phyloP scores from a whole-genome alignment of 495 filamentous ascomycete genomes.

The Aspergillus ellipticus region DNA sequence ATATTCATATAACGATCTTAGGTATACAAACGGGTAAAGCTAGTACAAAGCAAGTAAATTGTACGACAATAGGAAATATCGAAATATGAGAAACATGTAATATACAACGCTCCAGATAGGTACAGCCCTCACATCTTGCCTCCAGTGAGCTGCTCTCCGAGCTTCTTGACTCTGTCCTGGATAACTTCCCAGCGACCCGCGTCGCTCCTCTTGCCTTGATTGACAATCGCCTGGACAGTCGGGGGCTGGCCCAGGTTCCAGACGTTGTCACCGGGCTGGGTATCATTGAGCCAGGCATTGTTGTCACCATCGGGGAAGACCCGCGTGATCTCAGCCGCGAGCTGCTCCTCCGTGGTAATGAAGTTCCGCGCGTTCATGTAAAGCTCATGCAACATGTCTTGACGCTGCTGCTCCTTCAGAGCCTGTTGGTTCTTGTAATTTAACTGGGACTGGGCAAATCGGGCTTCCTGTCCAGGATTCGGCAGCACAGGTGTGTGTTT shows the following conservation, averaged over 20 bases:
- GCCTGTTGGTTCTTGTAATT: conserved; percentile 35
- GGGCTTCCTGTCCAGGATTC: conserved; percentile 45
- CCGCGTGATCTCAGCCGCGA: conserved; percentile 57
- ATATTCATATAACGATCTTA: not conserved
- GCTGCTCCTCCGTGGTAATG: conserved; percentile 59
- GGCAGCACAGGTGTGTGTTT: conserved; percentile 36
- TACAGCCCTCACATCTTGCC: conserved; percentile 53
- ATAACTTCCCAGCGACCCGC: conserved; percentile 40
- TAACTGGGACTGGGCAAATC: conserved; percentile 40
- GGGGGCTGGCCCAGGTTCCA: conserved; percentile 56
- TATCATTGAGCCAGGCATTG: conserved; percentile 44
- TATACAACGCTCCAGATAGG: conserved; percentile 17
- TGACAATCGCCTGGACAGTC: conserved; percentile 42
- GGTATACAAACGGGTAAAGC: conserved; percentile 13
- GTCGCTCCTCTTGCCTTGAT: conserved; percentile 30
- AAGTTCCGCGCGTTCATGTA: conserved; percentile 64
- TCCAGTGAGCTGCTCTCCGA: conserved; percentile 66
- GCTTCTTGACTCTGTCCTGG: conserved; percentile 56
- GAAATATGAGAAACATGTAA: conserved; percentile 12
- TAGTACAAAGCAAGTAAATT: conserved; percentile 5
- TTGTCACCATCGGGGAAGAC: conserved; percentile 55
- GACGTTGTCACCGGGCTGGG: conserved; percentile 45
- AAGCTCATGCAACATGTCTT: conserved; percentile 53
- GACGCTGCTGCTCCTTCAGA: conserved; percentile 36
- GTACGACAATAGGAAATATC: conserved; percentile 2